These are phyloP conservation scores for Ceratocystis eucalypticola DNA, from an alignment of 2,329 filamentous ascomycete species.

Conservation along the genomic window DNA sequence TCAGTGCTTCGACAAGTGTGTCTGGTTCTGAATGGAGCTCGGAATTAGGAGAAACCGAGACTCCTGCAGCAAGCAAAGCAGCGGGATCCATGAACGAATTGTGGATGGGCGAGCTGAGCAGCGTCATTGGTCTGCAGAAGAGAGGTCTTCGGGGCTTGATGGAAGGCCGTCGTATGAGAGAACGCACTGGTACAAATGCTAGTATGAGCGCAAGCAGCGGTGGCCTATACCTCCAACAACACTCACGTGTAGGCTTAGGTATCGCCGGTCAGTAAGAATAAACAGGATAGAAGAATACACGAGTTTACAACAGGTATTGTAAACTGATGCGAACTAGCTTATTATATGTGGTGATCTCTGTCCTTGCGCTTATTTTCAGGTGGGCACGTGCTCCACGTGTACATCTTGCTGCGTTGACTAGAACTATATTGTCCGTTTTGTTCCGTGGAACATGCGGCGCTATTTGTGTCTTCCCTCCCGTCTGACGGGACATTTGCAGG, in stretches of 20 bases:
- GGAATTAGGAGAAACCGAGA: conserved; percentile 38
- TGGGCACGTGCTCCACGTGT: too few species aligned
- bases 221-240: conserved; percentile 23
- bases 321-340: too few species aligned
- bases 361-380: too few species aligned
- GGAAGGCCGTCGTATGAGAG: conserved; percentile 79
- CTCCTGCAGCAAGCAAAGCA: conserved; percentile 26
- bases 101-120: conserved; percentile 71
- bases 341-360: too few species aligned
- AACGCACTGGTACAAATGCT: conserved; percentile 42
- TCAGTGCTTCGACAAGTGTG: conserved; percentile 37
- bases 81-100: conserved; percentile 37
- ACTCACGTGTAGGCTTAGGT: conserved; percentile 36
- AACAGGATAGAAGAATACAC: background rate
- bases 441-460: too few species aligned
- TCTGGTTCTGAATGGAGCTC: conserved; percentile 45
- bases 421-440: too few species aligned
- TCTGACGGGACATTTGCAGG: too few species aligned
- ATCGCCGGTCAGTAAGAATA: conserved; percentile 31
- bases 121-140: conserved; percentile 92
- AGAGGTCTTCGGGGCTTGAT: conserved; percentile 80
- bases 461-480: too few species aligned
- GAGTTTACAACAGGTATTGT: background rate
- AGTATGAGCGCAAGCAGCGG: conserved; percentile 25
- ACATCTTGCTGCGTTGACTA: too few species aligned